phyloP scores from a whole-genome alignment of 768 basidiomycete genomes.

The Hypholoma fasciculare region DNA sequence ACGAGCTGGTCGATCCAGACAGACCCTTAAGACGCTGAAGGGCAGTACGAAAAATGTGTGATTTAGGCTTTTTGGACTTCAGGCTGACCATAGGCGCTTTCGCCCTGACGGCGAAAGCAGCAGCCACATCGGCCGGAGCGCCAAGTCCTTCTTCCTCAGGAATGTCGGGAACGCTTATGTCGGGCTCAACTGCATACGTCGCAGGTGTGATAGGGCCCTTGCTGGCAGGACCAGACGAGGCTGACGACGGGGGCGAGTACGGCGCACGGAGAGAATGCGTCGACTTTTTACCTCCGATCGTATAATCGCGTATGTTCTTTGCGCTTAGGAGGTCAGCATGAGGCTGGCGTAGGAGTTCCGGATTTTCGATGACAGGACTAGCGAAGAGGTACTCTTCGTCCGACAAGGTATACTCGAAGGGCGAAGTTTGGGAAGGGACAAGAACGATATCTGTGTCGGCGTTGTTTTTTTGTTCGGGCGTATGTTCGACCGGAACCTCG shows the following conservation, averaged over 20 bases:
- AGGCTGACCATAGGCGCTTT: constrained; percentile 1
- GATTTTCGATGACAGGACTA: constrained; percentile 31
- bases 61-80: constrained; percentile 27
- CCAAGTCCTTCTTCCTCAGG: constrained; percentile 36
- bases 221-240: constrained; percentile 35
- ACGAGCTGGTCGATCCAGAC: constrained; percentile 24
- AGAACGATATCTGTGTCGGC: background rate
- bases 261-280: constrained; percentile 11
- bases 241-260: constrained; percentile 19
- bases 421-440: background rate
- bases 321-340: constrained; percentile 1
- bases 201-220: constrained; percentile 51
- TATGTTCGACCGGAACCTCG: background rate
- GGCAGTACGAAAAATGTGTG: constrained; percentile 37
- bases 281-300: constrained; percentile 12
- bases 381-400: constrained; percentile 39
- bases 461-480: background rate
- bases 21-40: constrained; percentile 37
- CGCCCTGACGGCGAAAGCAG: background rate
- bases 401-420: constrained; percentile 2
- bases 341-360: constrained; percentile 13
- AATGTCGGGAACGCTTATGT: constrained; percentile 43
- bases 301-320: constrained; percentile 17
- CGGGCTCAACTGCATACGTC: constrained; percentile 38
- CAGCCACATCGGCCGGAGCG: constrained; percentile 18